These are phyloP conservation scores for Diutina rugosa DNA, from an alignment of 1,139 yeast species.

Conservation along the genomic window DNA sequence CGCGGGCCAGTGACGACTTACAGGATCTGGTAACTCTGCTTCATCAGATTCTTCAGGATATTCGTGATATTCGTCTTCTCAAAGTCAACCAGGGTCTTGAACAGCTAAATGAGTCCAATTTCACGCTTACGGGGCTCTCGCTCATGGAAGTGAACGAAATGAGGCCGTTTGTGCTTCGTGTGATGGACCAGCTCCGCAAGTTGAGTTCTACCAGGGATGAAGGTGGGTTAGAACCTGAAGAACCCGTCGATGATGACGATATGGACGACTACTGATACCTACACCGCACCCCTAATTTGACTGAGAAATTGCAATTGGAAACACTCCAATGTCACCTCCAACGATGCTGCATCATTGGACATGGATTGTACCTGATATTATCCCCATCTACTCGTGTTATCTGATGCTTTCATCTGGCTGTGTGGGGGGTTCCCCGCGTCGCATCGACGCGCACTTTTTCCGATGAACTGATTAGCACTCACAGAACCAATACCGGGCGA, in stretches of 20 bases:
- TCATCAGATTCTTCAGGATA: conserved; percentile 63
- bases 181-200: conserved; percentile 64
- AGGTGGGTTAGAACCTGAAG: neutral
- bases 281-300: neutral
- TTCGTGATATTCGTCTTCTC: conserved; percentile 70
- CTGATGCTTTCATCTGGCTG: no score
- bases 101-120: conserved; percentile 70
- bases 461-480: neutral
- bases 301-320: no score
- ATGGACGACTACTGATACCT: neutral
- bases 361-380: no score
- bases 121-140: conserved; percentile 75
- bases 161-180: conserved; percentile 64
- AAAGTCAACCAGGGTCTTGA: conserved; percentile 72
- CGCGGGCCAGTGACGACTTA: conserved; percentile 64
- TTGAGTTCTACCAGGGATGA: conserved; percentile 25
- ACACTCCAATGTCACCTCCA: no score
- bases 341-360: no score
- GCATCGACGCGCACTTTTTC: neutral
- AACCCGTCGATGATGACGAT: neutral
- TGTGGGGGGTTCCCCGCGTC: neutral
- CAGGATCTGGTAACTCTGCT: conserved; percentile 51
- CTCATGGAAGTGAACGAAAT: conserved; percentile 78
- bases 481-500: neutral
- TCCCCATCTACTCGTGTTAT: no score